These are phyloP conservation scores for Colletotrichum siamense DNA, from an alignment of 2,329 filamentous ascomycete species.

Conservation along the genomic window DNA sequence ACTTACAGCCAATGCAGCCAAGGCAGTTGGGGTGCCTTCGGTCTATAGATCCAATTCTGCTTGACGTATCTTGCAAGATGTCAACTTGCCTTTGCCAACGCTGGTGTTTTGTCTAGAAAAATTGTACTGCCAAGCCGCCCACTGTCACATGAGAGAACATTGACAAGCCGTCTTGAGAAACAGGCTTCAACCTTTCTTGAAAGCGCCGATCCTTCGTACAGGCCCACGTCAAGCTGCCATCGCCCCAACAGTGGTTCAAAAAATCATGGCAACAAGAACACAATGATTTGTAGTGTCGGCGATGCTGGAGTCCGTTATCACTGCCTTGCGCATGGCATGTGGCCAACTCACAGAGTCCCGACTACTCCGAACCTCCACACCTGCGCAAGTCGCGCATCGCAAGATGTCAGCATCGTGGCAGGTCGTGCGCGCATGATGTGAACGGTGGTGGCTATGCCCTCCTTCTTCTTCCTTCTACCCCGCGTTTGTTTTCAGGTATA, in stretches of 20 bases:
- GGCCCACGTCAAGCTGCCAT: not conserved
- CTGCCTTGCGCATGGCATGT: not conserved
- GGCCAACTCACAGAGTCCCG: not conserved
- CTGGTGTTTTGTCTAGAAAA: not conserved
- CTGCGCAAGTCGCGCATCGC: not conserved
- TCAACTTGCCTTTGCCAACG: not conserved
- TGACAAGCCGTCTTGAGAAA: not conserved
- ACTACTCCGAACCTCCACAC: slow-evolving; percentile 1
- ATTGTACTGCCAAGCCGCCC: not conserved
- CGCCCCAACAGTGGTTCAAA: not conserved
- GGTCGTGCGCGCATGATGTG: not conserved
- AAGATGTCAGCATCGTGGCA: not conserved
- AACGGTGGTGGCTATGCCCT: slow-evolving; percentile 10
- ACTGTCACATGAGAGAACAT: not conserved
- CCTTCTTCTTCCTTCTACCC: slow-evolving; percentile 5
- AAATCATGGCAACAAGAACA: not conserved
- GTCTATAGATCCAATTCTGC: not conserved
- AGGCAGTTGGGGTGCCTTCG: not conserved
- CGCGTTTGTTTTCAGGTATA: not conserved
- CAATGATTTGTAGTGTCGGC: not conserved
- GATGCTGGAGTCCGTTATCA: not conserved
- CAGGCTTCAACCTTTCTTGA: not conserved
- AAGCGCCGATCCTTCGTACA: not conserved
- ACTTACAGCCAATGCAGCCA: not conserved
- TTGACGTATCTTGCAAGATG: not conserved